A percentile compares a stretch with the other conserved stretches of the same genome.
phyloP scores from a whole-genome alignment of 2,329 filamentous ascomycete genomes.

The Beauveria brongniartii region DNA sequence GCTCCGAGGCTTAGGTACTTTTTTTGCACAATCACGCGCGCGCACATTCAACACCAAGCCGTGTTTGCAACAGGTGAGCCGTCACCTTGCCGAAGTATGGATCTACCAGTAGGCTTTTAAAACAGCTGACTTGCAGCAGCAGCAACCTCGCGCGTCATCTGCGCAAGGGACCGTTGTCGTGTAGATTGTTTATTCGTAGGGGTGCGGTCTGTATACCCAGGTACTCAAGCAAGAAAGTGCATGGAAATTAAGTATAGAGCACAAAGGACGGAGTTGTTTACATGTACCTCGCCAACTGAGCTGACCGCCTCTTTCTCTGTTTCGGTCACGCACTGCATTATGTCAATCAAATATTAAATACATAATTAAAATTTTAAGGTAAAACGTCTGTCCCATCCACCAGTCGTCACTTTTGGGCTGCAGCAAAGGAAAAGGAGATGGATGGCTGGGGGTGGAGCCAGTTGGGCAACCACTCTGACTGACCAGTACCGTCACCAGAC shows the following conservation, averaged over 20 bases:
- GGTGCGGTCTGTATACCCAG: not conserved
- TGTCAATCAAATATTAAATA: not conserved
- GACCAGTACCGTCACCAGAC: conserved; percentile 11
- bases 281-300: not conserved
- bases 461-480: conserved; percentile 11
- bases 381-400: not conserved
- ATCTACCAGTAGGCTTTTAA: not conserved
- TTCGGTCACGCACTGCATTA: not conserved
- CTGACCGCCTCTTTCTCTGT: conserved; percentile 4
- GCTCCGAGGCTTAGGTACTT: not conserved
- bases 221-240: not conserved
- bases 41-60: not conserved
- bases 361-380: not conserved
- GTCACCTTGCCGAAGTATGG: not conserved
- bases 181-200: not conserved
- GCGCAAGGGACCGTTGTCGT: not conserved
- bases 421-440: conserved; percentile 3
- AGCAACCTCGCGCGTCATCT: conserved; percentile 4
- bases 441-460: conserved; percentile 11
- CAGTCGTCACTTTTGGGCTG: conserved; percentile 1
- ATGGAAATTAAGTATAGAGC: not conserved
- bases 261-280: not conserved
- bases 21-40: conserved; percentile 7
- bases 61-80: not conserved
- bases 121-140: conserved; percentile 6